Percentiles rank a stretch among this genome's conserved stretches.
Evolutionary conservation across 257 asterid species (phyloP).

Genomic region (Gentiana macrophylla): DNA sequence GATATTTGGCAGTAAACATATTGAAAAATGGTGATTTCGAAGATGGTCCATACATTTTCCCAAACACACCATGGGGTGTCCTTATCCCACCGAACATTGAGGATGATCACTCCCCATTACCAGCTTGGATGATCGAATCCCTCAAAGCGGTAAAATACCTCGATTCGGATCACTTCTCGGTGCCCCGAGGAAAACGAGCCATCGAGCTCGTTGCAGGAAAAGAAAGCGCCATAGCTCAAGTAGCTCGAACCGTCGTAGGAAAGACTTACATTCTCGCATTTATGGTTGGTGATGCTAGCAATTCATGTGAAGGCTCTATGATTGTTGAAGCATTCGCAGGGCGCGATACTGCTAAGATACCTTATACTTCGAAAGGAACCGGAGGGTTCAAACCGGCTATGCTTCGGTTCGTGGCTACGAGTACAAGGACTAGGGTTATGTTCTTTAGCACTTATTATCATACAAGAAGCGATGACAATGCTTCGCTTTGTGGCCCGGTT

Average conservation of each 20-base stretch:
- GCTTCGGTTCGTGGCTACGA: slow-evolving; percentile 52
- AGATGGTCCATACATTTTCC: slow-evolving; percentile 86
- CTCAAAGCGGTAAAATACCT: slow-evolving; percentile 86
- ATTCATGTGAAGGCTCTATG: slow-evolving; percentile 82
- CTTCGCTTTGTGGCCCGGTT: slow-evolving; percentile 94
- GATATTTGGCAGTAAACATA: slow-evolving; percentile 48
- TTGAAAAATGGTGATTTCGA: slow-evolving; percentile 82
- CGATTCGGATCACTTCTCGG: slow-evolving; percentile 74
- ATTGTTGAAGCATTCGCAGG: slow-evolving; percentile 92
- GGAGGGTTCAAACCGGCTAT: slow-evolving; percentile 83
- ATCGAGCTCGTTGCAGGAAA: slow-evolving; percentile 88
- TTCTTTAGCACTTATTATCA: slow-evolving; percentile 84
- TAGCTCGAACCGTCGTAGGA: slow-evolving; percentile 53
- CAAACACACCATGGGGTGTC: slow-evolving; percentile 92
- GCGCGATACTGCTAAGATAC: slow-evolving; percentile 54
- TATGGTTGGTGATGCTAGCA: slow-evolving; percentile 89
- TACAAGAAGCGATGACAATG: slow-evolving; percentile 74
- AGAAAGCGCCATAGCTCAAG: slow-evolving; percentile 94
- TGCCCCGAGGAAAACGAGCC: slow-evolving; percentile 71
- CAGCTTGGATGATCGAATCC: slow-evolving; percentile 96
- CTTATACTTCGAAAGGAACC: slow-evolving; percentile 76
- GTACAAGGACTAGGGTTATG: slow-evolving; percentile 57
- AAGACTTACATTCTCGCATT: slow-evolving; percentile 61
- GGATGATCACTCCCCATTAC: slow-evolving; percentile 87
- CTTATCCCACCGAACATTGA: slow-evolving; percentile 89